These are phyloP conservation scores for Lactifluus hygrophoroides DNA, from an alignment of 768 basidiomycete genomes.

Conservation along the genomic window DNA sequence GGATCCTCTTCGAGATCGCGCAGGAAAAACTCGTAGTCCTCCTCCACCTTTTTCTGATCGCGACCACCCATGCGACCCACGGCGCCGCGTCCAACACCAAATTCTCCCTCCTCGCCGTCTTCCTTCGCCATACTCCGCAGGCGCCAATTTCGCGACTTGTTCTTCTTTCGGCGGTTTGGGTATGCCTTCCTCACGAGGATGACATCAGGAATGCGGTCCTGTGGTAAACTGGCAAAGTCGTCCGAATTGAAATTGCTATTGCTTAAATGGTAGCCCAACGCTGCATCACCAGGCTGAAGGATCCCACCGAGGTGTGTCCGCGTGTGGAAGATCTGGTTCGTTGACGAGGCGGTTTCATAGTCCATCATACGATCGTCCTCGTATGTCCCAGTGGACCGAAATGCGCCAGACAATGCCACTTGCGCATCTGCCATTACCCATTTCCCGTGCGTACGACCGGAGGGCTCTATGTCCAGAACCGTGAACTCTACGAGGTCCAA, in stretches of 20 bases:
- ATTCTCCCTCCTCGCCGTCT: constrained; percentile 79
- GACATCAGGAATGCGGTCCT: constrained; percentile 75
- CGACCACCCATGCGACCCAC: constrained; percentile 85
- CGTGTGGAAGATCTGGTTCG: constrained; percentile 86
- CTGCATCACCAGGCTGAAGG: constrained; percentile 92
- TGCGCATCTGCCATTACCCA: constrained; percentile 84
- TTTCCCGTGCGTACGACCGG: constrained; percentile 62
- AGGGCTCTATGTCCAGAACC: constrained; percentile 87
- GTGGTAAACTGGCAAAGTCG: constrained; percentile 60
- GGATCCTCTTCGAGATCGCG: constrained; percentile 91
- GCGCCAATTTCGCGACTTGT: constrained; percentile 75
- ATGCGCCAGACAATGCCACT: constrained; percentile 77
- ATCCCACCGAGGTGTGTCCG: constrained; percentile 92
- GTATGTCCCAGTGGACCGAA: constrained; percentile 42
- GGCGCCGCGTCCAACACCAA: constrained; percentile 69
- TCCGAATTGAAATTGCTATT: constrained; percentile 91
- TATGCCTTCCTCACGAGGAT: constrained; percentile 94
- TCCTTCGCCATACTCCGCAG: constrained; percentile 90
- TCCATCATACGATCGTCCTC: constrained; percentile 42
- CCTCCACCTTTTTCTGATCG: constrained; percentile 87
- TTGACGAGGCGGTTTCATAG: constrained; percentile 50
- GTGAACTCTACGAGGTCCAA: constrained; percentile 92
- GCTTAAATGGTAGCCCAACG: constrained; percentile 82
- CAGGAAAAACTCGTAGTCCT: constrained; percentile 95
- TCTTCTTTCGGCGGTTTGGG: constrained; percentile 89